Conservation (phyloP, 257 asterid species). For the Dorcoceras hygrometricum region DNA sequence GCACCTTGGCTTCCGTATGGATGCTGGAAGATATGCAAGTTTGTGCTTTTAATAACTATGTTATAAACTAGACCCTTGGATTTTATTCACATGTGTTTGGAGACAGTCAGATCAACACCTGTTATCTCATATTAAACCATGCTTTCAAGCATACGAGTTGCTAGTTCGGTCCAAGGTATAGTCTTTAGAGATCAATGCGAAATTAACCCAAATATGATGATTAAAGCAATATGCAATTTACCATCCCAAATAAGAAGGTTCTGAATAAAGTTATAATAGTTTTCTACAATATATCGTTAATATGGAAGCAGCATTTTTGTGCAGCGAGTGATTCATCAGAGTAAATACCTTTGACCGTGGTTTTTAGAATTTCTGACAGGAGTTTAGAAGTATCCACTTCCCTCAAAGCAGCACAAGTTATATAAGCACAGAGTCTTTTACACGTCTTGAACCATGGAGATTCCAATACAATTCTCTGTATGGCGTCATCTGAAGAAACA, state of each 20-base stretch:
- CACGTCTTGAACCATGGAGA: constrained; percentile 94
- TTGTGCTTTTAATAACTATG: not conserved
- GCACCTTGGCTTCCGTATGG: not conserved
- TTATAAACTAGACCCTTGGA: not conserved
- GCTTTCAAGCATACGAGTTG: not conserved
- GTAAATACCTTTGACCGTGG: constrained; percentile 42
- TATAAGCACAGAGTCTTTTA: constrained; percentile 80
- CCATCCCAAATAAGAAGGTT: constrained; percentile 21
- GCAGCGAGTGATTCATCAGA: not conserved
- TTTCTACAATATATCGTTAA: not conserved
- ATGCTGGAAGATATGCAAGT: not conserved
- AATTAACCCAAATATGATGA: not conserved
- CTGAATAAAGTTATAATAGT: constrained; percentile 6
- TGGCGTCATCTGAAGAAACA: constrained; percentile 61
- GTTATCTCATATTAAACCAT: not conserved
- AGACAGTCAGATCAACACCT: no score
- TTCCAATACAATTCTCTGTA: constrained; percentile 67
- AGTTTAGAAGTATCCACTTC: constrained; percentile 84
- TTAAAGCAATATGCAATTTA: constrained; percentile 6
- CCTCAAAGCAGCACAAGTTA: constrained; percentile 73
- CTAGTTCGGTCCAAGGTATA: not conserved
- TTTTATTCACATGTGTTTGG: not conserved
- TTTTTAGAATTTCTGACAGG: constrained; percentile 49
- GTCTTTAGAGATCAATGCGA: not conserved
- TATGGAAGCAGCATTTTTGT: not conserved